Conservation (phyloP, 257 asterid genomes). For the Plantago elongata region DNA sequence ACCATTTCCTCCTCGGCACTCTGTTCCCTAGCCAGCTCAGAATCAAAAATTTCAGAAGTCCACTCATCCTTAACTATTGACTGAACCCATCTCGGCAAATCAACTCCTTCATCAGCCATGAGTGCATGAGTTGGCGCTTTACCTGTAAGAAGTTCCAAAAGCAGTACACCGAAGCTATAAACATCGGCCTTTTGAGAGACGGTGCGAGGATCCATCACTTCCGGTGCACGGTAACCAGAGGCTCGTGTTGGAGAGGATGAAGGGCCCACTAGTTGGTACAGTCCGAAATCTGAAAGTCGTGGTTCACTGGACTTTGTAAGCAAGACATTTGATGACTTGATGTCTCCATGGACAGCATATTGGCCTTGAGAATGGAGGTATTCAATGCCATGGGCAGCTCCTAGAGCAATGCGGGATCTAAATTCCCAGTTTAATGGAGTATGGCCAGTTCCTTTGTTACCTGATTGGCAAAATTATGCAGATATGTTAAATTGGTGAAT, state of each 20-base stretch:
- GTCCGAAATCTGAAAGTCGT: slow-evolving; percentile 48
- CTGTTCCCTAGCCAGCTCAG: slow-evolving; percentile 36
- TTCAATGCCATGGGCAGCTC: slow-evolving; percentile 42
- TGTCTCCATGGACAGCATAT: slow-evolving; percentile 43
- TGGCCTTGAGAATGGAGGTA: slow-evolving; percentile 48
- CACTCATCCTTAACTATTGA: slow-evolving; percentile 46
- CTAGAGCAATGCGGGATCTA: slow-evolving; percentile 39
- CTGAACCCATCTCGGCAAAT: slow-evolving; percentile 52
- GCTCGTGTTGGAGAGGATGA: slow-evolving; percentile 38
- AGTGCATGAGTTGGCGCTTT: slow-evolving; percentile 42
- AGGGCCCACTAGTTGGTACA: slow-evolving; percentile 40
- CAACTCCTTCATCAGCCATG: slow-evolving; percentile 40
- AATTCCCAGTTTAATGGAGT: slow-evolving; percentile 54
- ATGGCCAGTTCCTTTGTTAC: slow-evolving; percentile 46
- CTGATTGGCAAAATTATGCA: slow-evolving; percentile 13
- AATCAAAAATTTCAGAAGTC: slow-evolving; percentile 46
- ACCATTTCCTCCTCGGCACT: slow-evolving; percentile 51
- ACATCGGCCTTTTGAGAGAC: slow-evolving; percentile 50
- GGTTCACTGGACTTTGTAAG: slow-evolving; percentile 36
- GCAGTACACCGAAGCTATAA: slow-evolving; percentile 44
- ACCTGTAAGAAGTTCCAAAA: slow-evolving; percentile 43
- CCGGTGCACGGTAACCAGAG: slow-evolving; percentile 48
- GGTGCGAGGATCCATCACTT: slow-evolving; percentile 42
- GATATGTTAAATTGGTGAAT: background rate
- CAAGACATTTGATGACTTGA: slow-evolving; percentile 49